Evolutionary conservation across 192 early-diverging fungal genomes (phyloP).

Genomic region (Coemansia sp.): DNA sequence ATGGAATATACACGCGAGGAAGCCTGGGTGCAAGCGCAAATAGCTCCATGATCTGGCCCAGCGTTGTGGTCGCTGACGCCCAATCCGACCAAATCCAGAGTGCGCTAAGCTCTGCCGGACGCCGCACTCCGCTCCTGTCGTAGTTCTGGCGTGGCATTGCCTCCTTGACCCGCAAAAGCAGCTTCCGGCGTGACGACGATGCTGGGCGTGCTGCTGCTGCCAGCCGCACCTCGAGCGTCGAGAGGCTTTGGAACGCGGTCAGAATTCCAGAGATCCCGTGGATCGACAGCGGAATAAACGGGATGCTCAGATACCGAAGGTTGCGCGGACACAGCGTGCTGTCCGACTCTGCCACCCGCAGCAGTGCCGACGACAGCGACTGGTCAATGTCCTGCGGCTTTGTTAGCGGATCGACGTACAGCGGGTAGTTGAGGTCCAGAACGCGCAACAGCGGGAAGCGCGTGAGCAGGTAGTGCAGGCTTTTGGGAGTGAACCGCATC

Average conservation of each 20-base stretch:
- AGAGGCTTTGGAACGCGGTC: conserved; percentile 37
- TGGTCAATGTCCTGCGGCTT: conserved; percentile 46
- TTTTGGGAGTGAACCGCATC: conserved; percentile 55
- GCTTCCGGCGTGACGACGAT: conserved; percentile 46
- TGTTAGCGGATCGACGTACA: conserved; percentile 52
- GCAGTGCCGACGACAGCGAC: conserved; percentile 44
- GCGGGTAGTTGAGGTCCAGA: conserved; percentile 55
- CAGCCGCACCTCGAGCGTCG: conserved; percentile 47
- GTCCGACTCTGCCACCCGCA: conserved; percentile 18
- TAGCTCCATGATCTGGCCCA: conserved; percentile 41
- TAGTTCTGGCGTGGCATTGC: conserved; percentile 29
- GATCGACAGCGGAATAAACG: conserved; percentile 46
- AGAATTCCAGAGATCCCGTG: conserved; percentile 47
- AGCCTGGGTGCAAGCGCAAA: conserved; percentile 33
- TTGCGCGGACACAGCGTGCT: conserved; percentile 33
- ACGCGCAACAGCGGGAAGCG: conserved; percentile 43
- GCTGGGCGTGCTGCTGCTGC: conserved; percentile 28
- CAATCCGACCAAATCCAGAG: conserved; percentile 55
- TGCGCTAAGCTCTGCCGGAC: conserved; percentile 39
- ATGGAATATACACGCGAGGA: conserved; percentile 49
- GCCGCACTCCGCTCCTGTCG: conserved; percentile 12
- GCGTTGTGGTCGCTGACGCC: conserved; percentile 46
- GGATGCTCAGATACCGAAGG: conserved; percentile 54
- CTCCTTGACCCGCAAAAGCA: conserved; percentile 45
- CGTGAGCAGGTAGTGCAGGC: conserved; percentile 50